Conservation (phyloP, 2,329 filamentous ascomycete species). For the Zymoseptoria pseudotritici region DNA sequence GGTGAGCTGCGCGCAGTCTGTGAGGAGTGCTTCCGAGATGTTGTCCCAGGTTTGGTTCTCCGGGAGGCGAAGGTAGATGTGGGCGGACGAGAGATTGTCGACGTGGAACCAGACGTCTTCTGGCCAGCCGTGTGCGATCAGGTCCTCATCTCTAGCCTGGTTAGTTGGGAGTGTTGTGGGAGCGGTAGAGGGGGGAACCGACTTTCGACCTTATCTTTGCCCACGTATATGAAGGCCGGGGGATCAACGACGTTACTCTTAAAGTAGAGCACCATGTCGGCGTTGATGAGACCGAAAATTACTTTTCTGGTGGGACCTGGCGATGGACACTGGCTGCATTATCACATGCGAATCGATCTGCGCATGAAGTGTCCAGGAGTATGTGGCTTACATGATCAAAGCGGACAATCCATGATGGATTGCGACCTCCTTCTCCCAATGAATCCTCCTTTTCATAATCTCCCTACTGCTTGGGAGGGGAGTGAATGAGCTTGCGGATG, state of each 20-base stretch:
- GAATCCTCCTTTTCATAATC: not conserved
- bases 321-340: not conserved
- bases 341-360: slow-evolving; percentile 1
- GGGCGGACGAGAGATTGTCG: slow-evolving; percentile 92
- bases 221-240: slow-evolving; percentile 83
- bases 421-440: not conserved
- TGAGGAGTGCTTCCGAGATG: slow-evolving; percentile 66
- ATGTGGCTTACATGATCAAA: not conserved
- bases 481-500: not conserved
- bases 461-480: not conserved
- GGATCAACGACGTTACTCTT: slow-evolving; percentile 78
- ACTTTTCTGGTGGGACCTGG: not conserved
- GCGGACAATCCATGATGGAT: too few species aligned
- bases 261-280: slow-evolving; percentile 87
- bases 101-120: slow-evolving; percentile 99
- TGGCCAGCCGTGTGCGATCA: slow-evolving; percentile 91
- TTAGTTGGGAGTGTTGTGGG: slow-evolving; percentile 20
- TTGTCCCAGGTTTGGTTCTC: slow-evolving; percentile 77
- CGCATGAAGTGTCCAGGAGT: not conserved
- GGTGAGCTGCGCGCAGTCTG: slow-evolving; percentile 90
- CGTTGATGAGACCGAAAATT: not conserved
- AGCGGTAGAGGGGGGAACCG: slow-evolving; percentile 30
- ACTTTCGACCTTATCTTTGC: slow-evolving; percentile 99
- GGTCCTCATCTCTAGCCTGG: slow-evolving; percentile 69
- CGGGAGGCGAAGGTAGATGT: slow-evolving; percentile 80